A percentile compares a stretch with the other conserved stretches of the same genome.
phyloP scores from a whole-genome alignment of 805 yeast species.

The Teunomyces lycoperdinae region DNA sequence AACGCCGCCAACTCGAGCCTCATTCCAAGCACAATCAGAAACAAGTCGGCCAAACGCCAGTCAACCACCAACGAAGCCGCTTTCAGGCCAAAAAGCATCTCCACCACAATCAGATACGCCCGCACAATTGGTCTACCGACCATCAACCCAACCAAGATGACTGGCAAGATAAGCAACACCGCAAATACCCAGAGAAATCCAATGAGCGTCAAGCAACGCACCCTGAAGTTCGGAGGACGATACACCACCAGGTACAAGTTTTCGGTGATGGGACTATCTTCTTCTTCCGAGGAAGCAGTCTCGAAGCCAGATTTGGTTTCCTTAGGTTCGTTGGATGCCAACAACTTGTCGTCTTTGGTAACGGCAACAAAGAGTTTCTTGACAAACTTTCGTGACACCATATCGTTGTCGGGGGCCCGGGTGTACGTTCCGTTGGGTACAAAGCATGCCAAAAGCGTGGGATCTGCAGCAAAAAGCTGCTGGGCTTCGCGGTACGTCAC shows the following conservation, averaged over 20 bases:
- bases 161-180: constrained; percentile 24
- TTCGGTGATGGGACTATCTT: constrained; percentile 39
- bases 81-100: neutral
- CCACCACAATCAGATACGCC: neutral
- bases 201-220: constrained; percentile 52
- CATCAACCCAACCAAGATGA: constrained; percentile 20
- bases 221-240: constrained; percentile 74
- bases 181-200: constrained; percentile 48
- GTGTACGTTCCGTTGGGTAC: constrained; percentile 79
- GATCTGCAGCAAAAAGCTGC: constrained; percentile 41
- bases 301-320: constrained; percentile 18
- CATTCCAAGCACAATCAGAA: constrained; percentile 19
- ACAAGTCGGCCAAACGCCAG: constrained; percentile 20
- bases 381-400: constrained; percentile 61
- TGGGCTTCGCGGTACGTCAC: constrained; percentile 46
- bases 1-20: constrained; percentile 12
- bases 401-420: constrained; percentile 85
- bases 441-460: constrained; percentile 51
- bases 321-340: constrained; percentile 24
- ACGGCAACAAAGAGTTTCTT: constrained; percentile 77
- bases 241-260: constrained; percentile 71
- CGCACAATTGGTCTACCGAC: constrained; percentile 24
- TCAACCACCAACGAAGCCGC: constrained; percentile 5
- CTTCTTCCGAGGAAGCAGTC: constrained; percentile 40
- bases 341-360: constrained; percentile 68